Base-by-base conservation (phyloP, 176 grass and related monocot species). In the Rhipidocladum racemiflorum region DNA sequence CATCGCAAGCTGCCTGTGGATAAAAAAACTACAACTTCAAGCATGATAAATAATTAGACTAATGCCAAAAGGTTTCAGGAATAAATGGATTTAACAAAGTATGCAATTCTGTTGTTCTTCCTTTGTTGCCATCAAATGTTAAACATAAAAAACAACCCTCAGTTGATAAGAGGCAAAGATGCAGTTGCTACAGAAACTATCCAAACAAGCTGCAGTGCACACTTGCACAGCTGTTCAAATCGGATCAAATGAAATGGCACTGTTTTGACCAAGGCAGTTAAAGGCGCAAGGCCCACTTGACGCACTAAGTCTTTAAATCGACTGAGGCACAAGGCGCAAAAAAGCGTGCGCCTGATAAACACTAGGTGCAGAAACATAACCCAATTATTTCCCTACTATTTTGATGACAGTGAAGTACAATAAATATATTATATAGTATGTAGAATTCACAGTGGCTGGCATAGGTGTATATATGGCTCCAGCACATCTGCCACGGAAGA, bases 1-100 rank as follows among this genome's bases (percentile, higher is more conserved):
- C 96, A 83, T 99, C 91, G 69, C 82, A 88, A 43, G 91, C 91
- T 80, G 91, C 88, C 96, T 99, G 87, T 46, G 10, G 80, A 82
- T 80, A 75, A 61, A n/a, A 77, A 54, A 74, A 74, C 46, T 62
- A 72, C 83, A 65, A 80, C 10, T 71, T 86, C 56, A 66, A 70
- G 65, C 56, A 86, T 73, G 72, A 78, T 72, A 83, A 82, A n/a
- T 20, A 82, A 36, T 70, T 65, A 65, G 7, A 67, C 25, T 44
- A 78, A 46, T 75, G 38, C 10, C 18, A 39, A 72, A 23, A 56
- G 16, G 30, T 42, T 34, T 0, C 38, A 76, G 20, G 16, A 83
- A 61, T 46, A 70, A 20, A 45, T 2, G 5, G 6, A 81, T 76
- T 23, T 80, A 45, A 53, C 8, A 66, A 42, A 25, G 23, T 24